Evolutionary conservation across 768 basidiomycete species (phyloP), one percentile per base, ranked within the genome.

Genomic region (Amyloporia xantha): DNA sequence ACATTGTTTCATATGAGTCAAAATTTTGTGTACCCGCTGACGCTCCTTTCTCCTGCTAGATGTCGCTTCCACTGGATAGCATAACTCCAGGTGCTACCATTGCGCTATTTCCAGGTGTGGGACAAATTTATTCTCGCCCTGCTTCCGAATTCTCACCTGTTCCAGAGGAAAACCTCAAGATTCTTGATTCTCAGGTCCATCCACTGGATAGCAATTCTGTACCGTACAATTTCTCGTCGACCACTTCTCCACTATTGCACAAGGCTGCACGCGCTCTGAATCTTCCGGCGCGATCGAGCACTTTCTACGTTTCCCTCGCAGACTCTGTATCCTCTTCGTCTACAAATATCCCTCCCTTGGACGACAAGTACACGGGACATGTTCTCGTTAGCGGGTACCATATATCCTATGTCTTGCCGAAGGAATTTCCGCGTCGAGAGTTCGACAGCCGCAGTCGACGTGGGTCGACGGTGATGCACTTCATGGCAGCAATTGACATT

Each of bases 401-500:
- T 52, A 79, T 91, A 47, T 81, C 84, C 9, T 89, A 82, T 57
- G 78, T 90, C 12, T 70, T 86, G 10, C 88, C 88, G 13, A 89
- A 76, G 57, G 75, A 77, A 47, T 82, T 89, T 50, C 68, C 59
- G 7, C 62, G 62, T 33, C 41, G 51, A 12, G 53, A 58, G 30
- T 28, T 49, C 24, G 54, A 59, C 13, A 46, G 54, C 23, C 46
- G 52, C 15, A 52, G 51, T 37, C 51, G 47, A 26, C 51, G 55
- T 13, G 41, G 47, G n/a, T 45, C 54, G 0, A 78, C 73, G 44
- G 71, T 69, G 30, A 71, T 78, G 41, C 82, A 88, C 40, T 90
- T 89, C 63, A 84, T 91, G 84, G 88, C 82, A 12, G 88, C 81
- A 2, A 76, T 91, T 44, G 84, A 87, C 52, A 73, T 91, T 65